Conservation (phyloP, 2,329 filamentous ascomycete species). For the Akanthomyces uredinophilus region DNA sequence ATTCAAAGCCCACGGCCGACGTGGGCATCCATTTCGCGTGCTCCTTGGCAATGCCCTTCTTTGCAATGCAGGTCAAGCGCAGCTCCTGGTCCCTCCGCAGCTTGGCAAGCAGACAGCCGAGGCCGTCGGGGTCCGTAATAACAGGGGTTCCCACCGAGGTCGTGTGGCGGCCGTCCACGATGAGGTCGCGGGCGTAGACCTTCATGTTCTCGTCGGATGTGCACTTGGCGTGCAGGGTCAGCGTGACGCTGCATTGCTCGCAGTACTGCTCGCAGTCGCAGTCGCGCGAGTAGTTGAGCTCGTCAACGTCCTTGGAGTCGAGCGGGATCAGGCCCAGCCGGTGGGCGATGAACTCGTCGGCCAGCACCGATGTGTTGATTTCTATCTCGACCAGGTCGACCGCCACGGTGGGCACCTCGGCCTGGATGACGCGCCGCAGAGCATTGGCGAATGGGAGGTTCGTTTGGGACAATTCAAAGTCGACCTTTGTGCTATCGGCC, state of each 20-base stretch:
- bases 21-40: constrained; percentile 97
- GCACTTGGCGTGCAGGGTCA: constrained; percentile 81
- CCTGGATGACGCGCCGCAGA: constrained; percentile 82
- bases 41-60: constrained; percentile 98
- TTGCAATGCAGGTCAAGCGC: constrained; percentile 85
- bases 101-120: constrained; percentile 85
- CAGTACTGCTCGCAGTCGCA: constrained; percentile 97
- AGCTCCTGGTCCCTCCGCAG: constrained; percentile 85
- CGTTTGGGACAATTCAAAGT: constrained; percentile 86
- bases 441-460: constrained; percentile 92
- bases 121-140: constrained; percentile 74
- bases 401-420: constrained; percentile 89
- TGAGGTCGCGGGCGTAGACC: constrained; percentile 85
- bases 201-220: constrained; percentile 84
- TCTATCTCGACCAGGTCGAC: constrained; percentile 94
- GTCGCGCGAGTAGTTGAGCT: constrained; percentile 82
- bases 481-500: constrained; percentile 75
- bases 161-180: constrained; percentile 63
- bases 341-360: constrained; percentile 93
- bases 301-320: constrained; percentile 74
- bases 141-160: constrained; percentile 79
- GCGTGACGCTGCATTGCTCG: constrained; percentile 80
- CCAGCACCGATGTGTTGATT: constrained; percentile 88
- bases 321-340: constrained; percentile 87
- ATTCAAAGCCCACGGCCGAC: constrained; percentile 91